Evolutionary conservation across 2,329 filamentous ascomycete genomes (phyloP).

Genomic region (Fusarium subtropicale): DNA sequence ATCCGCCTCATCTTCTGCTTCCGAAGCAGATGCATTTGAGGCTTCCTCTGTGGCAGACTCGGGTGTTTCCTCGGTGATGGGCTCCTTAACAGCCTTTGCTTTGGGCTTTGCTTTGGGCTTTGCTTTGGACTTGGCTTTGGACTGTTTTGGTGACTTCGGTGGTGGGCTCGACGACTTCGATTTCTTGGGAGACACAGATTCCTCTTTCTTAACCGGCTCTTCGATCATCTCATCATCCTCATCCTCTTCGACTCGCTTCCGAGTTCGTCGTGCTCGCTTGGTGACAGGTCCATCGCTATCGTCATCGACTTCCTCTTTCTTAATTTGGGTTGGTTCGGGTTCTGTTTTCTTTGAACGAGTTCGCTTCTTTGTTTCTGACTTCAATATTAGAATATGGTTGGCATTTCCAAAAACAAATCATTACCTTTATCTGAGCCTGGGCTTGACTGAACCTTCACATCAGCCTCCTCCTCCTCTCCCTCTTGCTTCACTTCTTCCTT

Average conservation of each 20-base stretch:
- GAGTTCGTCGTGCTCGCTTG: conserved; percentile 66
- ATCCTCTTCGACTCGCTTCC: conserved; percentile 62
- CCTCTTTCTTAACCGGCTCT: conserved; percentile 46
- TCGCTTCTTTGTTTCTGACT: conserved; percentile 62
- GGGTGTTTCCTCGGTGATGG: conserved; percentile 22
- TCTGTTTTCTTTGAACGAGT: conserved; percentile 45
- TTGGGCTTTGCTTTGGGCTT: conserved; percentile 36
- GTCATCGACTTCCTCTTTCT: conserved; percentile 58
- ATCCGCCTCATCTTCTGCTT: conserved; percentile 57
- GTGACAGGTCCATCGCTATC: conserved; percentile 70
- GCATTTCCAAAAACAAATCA: not conserved
- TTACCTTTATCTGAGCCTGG: conserved; percentile 55
- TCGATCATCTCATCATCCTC: conserved; percentile 61
- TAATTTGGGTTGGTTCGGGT: conserved; percentile 38
- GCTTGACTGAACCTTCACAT: conserved; percentile 53
- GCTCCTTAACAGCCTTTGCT: conserved; percentile 25
- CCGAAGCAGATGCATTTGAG: conserved; percentile 47
- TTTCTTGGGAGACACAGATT: conserved; percentile 30
- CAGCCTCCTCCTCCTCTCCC: conserved; percentile 45
- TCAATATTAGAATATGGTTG: not conserved
- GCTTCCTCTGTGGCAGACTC: conserved; percentile 49
- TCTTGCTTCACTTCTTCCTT: conserved; percentile 53
- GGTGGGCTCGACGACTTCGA: conserved; percentile 37
- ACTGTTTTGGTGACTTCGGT: conserved; percentile 25
- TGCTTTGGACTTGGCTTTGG: conserved; percentile 28